phyloP scores from a whole-genome alignment of 371 early-diverging fungal species.

The Mucor circinelloides region DNA sequence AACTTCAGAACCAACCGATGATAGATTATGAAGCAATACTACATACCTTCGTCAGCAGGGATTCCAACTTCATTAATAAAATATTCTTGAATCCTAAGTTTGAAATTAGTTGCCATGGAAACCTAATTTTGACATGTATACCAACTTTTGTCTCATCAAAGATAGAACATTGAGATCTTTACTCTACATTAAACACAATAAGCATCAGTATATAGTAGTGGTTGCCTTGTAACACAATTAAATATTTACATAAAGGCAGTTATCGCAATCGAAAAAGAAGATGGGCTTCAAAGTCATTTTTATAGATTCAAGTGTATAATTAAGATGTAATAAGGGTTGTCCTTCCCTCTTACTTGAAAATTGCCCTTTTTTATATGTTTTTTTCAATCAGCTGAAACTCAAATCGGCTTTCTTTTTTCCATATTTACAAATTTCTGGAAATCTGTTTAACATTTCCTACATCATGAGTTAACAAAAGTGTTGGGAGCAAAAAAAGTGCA shows the following conservation, averaged over 20 bases:
- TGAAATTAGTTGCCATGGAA: background rate
- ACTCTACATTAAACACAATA: constrained; percentile 18
- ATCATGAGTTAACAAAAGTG: too few relatives aligned
- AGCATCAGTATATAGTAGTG: background rate
- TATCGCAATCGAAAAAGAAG: constrained; percentile 86
- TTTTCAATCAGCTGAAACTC: constrained; percentile 5
- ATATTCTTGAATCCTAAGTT: constrained; percentile 55
- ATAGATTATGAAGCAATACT: background rate
- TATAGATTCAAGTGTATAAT: background rate
- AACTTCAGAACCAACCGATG: background rate
- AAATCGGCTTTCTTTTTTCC: background rate
- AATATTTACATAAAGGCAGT: constrained; percentile 71
- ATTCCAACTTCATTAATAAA: constrained; percentile 52
- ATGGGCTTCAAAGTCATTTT: constrained; percentile 48
- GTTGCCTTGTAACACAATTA: background rate
- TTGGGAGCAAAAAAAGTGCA: background rate
- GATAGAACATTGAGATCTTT: constrained; percentile 58
- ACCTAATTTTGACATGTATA: background rate
- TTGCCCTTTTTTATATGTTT: background rate
- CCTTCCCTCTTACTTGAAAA: too few relatives aligned
- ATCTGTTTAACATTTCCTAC: background rate
- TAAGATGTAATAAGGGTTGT: background rate
- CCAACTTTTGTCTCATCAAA: constrained; percentile 65
- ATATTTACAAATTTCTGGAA: background rate
- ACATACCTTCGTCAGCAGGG: constrained; percentile 45